phyloP scores from a whole-genome alignment of 345 rosid genomes.

The Chamaenerion angustifolium region DNA sequence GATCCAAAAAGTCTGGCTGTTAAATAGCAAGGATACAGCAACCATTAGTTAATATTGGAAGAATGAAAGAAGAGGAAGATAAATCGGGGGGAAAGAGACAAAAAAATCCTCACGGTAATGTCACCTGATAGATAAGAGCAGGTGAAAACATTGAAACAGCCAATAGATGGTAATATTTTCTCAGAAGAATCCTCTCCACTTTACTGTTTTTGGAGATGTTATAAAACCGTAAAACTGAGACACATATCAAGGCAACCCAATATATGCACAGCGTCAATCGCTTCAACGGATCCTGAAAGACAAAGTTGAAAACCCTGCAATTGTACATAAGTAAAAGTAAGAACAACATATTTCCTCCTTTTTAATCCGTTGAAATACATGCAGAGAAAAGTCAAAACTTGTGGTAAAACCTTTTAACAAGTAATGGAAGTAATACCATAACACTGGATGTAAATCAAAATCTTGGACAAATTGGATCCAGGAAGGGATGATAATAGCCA shows the following conservation, averaged over 20 bases:
- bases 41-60: conserved; percentile 1
- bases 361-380: no score
- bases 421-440: conserved; percentile 38
- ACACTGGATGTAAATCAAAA: conserved; percentile 62
- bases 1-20: conserved; percentile 90
- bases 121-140: conserved; percentile 91
- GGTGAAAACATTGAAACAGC: conserved; percentile 95
- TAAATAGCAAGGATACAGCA: conserved; percentile 10
- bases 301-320: conserved; percentile 62
- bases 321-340: conserved; percentile 8
- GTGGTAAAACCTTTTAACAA: not conserved
- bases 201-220: conserved; percentile 75
- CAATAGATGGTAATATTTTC: conserved; percentile 90
- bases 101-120: conserved; percentile 4
- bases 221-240: conserved; percentile 62
- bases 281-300: conserved; percentile 63
- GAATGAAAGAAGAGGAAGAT: conserved; percentile 2
- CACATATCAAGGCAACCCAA: conserved; percentile 58
- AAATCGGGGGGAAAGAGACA: conserved; percentile 1
- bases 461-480: conserved; percentile 82
- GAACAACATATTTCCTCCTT: not conserved
- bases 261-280: conserved; percentile 67
- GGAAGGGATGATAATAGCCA: conserved; percentile 36
- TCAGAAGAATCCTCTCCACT: conserved; percentile 89
- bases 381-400: not conserved